Evolutionary conservation across 2,329 filamentous ascomycete species (phyloP).

Genomic region (Zymoseptoria crescenta): DNA sequence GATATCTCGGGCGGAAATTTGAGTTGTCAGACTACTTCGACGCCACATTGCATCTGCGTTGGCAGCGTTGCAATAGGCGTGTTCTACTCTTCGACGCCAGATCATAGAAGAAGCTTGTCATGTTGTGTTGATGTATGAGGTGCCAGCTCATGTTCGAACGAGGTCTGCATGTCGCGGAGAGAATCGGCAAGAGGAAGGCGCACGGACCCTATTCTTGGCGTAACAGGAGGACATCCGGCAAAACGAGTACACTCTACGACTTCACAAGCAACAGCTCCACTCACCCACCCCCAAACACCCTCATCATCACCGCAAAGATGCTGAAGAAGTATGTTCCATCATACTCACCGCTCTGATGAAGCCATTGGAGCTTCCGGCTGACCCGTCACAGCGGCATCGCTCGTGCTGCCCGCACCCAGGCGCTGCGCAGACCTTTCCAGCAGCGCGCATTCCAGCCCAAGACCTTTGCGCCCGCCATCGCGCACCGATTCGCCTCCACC

Average conservation of each 20-base stretch:
- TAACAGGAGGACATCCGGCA: no score
- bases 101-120: no score
- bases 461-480: slow-evolving; percentile 51
- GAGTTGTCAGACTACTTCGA: no score
- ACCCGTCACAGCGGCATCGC: slow-evolving; percentile 52
- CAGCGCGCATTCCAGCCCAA: slow-evolving; percentile 51
- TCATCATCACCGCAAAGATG: slow-evolving; percentile 62
- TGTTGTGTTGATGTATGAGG: no score
- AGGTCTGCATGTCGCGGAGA: no score
- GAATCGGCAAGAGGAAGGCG: no score
- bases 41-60: no score
- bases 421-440: slow-evolving; percentile 50
- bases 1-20: no score
- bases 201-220: no score
- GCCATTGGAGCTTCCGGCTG: slow-evolving; percentile 28
- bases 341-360: slow-evolving; percentile 22
- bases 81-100: no score
- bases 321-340: slow-evolving; percentile 64
- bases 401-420: slow-evolving; percentile 55
- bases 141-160: no score
- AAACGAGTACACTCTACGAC: background rate
- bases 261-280: background rate
- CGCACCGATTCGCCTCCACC: slow-evolving; percentile 55
- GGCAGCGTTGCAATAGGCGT: no score
- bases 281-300: slow-evolving; percentile 5